phyloP scores from a whole-genome alignment of 768 basidiomycete species.

The Sistotremastrum niveocremeum region DNA sequence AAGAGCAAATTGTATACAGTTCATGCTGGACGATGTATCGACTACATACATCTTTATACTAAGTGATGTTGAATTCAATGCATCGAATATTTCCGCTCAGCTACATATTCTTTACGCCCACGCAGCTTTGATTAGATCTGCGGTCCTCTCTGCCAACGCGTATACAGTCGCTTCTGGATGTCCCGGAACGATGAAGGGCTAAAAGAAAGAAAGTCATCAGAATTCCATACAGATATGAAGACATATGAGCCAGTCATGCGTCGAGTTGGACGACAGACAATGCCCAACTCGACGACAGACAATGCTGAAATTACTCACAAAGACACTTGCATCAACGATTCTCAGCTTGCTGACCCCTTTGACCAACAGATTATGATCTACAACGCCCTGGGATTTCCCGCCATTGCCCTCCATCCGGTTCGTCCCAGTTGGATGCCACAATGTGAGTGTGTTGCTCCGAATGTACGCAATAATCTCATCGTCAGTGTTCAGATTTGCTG shows the following conservation, averaged over 20 bases:
- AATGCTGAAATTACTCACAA: conserved; percentile 11
- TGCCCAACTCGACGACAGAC: too few species aligned
- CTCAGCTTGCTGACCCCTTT: conserved; percentile 25
- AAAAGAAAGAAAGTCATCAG: background rate
- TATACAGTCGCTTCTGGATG: conserved; percentile 24
- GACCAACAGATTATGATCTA: conserved; percentile 19
- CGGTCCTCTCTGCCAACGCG: conserved; percentile 22
- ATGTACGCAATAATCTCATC: conserved; percentile 5
- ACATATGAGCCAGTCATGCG: too few species aligned
- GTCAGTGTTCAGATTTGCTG: conserved; percentile 6
- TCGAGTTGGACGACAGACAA: too few species aligned
- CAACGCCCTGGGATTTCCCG: conserved; percentile 5
- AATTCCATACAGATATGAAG: background rate
- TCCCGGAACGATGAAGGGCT: conserved; percentile 17
- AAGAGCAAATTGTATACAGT: too few species aligned
- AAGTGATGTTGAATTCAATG: too few species aligned
- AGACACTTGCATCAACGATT: conserved; percentile 28
- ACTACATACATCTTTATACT: too few species aligned
- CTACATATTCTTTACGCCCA: too few species aligned
- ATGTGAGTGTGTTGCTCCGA: conserved; percentile 1
- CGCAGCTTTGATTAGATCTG: conserved; percentile 18
- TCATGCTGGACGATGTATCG: too few species aligned
- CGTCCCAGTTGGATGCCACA: conserved; percentile 8
- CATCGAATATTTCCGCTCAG: too few species aligned
- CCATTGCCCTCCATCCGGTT: conserved; percentile 7